A percentile compares a stretch with the other conserved stretches of the same genome.
phyloP scores from a whole-genome alignment of 2,329 filamentous ascomycete species.

The Colletotrichum paranaense region DNA sequence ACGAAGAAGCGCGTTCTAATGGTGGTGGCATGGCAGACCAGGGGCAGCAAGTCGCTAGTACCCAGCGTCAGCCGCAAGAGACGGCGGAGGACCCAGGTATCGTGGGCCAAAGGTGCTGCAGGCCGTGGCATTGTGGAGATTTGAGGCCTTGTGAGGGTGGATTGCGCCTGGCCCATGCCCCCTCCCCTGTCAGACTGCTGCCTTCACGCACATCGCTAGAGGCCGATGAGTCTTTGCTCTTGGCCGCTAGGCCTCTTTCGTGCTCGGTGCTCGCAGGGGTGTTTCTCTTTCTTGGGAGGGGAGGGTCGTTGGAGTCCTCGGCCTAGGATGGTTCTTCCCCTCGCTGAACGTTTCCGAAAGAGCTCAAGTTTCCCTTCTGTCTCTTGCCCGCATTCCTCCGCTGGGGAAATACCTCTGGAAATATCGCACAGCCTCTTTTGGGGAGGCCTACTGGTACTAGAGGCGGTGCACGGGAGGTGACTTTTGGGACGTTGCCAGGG shows the following conservation, averaged over 20 bases:
- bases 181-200: constrained; percentile 28
- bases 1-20: constrained; percentile 5
- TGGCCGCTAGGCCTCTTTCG: constrained; percentile 18
- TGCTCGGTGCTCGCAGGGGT: neutral
- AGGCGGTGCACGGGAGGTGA: constrained; percentile 23
- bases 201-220: constrained; percentile 7
- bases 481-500: constrained; percentile 18
- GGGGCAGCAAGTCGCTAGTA: neutral
- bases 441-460: constrained; percentile 4
- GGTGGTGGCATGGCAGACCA: neutral
- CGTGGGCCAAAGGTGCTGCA: neutral
- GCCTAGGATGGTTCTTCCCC: neutral
- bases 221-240: constrained; percentile 28
- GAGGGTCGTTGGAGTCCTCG: neutral
- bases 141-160: constrained; percentile 23
- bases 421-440: constrained; percentile 9
- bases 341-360: neutral
- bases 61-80: constrained; percentile 9
- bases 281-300: neutral
- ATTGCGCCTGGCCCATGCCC: constrained; percentile 7
- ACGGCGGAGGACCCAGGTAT: constrained; percentile 14
- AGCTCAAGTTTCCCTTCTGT: neutral
- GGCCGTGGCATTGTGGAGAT: constrained; percentile 25
- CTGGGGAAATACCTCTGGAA: constrained; percentile 2
- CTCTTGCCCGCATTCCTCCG: neutral